These are phyloP conservation scores for Emmonsiellopsis sp. DNA, from an alignment of 2,329 filamentous ascomycete species.

Conservation along the genomic window DNA sequence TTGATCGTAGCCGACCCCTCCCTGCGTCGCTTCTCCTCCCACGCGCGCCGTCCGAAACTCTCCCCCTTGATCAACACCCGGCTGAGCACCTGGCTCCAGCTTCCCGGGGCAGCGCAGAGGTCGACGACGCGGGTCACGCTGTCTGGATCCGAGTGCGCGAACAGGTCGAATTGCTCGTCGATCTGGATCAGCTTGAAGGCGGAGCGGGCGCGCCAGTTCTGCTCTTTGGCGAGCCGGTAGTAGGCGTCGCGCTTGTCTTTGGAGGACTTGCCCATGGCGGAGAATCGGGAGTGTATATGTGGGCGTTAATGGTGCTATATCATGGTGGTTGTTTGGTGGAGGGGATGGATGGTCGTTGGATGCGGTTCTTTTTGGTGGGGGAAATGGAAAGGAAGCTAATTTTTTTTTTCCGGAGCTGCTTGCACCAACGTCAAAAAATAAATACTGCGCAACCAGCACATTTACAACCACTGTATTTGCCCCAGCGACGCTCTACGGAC, in stretches of 20 bases:
- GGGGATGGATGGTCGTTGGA: background rate
- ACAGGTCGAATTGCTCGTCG: conserved; percentile 92
- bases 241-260: conserved; percentile 99
- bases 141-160: conserved; percentile 50
- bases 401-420: background rate
- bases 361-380: too few species aligned
- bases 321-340: background rate
- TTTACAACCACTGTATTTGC: too few species aligned
- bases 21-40: conserved; percentile 72
- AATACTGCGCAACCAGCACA: too few species aligned
- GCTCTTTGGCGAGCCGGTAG: conserved; percentile 94
- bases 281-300: background rate
- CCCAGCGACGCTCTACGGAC: background rate
- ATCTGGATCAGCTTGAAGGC: conserved; percentile 96
- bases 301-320: background rate
- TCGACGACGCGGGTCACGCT: conserved; percentile 89
- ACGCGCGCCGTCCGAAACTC: conserved; percentile 74
- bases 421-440: background rate
- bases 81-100: conserved; percentile 95
- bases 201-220: conserved; percentile 93
- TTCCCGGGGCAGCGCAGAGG: conserved; percentile 88
- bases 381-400: background rate
- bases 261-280: conserved; percentile 82
- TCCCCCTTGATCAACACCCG: conserved; percentile 89
- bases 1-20: conserved; percentile 29